A percentile compares a stretch with the other conserved stretches of the same genome.
Evolutionary conservation across 805 yeast species (phyloP).

Genomic region (Sugiyamaella qingdaonensis): DNA sequence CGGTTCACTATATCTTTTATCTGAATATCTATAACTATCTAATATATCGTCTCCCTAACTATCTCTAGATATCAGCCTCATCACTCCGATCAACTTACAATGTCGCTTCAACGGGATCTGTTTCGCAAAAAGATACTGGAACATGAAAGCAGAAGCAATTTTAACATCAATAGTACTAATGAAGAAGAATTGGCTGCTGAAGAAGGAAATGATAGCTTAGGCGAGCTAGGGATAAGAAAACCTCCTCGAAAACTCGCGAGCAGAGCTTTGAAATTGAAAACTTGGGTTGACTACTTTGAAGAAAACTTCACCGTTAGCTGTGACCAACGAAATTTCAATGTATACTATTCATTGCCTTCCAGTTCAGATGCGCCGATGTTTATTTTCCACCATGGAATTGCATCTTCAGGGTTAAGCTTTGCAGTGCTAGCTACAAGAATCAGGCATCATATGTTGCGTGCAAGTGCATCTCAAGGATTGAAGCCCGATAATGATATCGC

Average conservation of each 20-base stretch:
- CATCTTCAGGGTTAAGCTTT: conserved; percentile 80
- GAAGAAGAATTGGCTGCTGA: not conserved
- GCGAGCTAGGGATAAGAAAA: not conserved
- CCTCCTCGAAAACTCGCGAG: not conserved
- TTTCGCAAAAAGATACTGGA: conserved; percentile 15
- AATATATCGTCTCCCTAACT: no score
- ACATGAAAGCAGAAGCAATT: conserved; percentile 4
- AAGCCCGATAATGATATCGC: conserved; percentile 37
- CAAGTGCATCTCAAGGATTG: not conserved
- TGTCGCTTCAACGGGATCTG: conserved; percentile 16
- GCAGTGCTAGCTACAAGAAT: conserved; percentile 46
- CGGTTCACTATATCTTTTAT: no score
- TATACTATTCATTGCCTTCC: conserved; percentile 55
- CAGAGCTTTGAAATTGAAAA: not conserved
- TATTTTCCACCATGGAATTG: conserved; percentile 92
- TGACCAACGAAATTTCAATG: conserved; percentile 40
- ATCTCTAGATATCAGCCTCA: no score
- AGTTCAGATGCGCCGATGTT: conserved; percentile 48
- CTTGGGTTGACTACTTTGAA: conserved; percentile 38
- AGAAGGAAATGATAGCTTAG: not conserved
- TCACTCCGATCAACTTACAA: not conserved
- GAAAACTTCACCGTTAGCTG: conserved; percentile 23
- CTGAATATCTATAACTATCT: no score
- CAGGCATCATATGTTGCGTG: conserved; percentile 23
- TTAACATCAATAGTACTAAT: not conserved